These are phyloP conservation scores for Vigna angularis DNA, from an alignment of 306 rosid genomes.

Conservation along the genomic window DNA sequence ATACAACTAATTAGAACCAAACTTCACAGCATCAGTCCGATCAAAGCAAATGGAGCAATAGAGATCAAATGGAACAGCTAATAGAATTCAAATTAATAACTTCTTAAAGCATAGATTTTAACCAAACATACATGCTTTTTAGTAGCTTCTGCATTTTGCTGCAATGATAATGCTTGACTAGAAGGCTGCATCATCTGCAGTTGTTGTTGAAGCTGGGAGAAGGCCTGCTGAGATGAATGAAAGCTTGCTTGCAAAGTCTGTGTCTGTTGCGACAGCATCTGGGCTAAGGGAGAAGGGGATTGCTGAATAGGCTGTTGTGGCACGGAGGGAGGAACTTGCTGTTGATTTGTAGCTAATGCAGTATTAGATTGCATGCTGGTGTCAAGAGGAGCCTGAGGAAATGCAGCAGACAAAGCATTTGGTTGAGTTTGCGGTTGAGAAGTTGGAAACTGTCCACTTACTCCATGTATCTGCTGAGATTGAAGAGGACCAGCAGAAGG, in stretches of 20 bases:
- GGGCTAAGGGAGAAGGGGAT: slow-evolving; percentile 89
- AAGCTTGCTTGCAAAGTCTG: slow-evolving; percentile 92
- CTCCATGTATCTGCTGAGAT: slow-evolving; percentile 60
- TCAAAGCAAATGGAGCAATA: slow-evolving; percentile 22
- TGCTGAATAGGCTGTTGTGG: slow-evolving; percentile 69
- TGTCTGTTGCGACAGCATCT: slow-evolving; percentile 90
- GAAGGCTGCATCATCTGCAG: slow-evolving; percentile 88
- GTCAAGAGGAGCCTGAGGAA: slow-evolving; percentile 59
- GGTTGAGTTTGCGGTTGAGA: slow-evolving; percentile 74
- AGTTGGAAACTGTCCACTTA: slow-evolving; percentile 58
- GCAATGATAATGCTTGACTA: slow-evolving; percentile 66
- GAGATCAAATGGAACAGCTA: slow-evolving; percentile 21
- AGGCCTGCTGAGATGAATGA: slow-evolving; percentile 94
- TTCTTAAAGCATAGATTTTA: slow-evolving; percentile 23
- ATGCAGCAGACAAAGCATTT: slow-evolving; percentile 55
- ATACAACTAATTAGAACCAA: slow-evolving; percentile 31
- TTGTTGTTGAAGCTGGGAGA: slow-evolving; percentile 94
- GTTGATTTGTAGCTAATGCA: slow-evolving; percentile 55
- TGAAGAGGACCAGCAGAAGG: slow-evolving; percentile 65
- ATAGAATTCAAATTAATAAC: slow-evolving; percentile 26
- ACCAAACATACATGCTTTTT: slow-evolving; percentile 70
- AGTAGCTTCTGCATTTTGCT: slow-evolving; percentile 65
- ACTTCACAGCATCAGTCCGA: background rate
- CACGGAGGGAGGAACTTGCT: slow-evolving; percentile 56
- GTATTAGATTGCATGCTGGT: slow-evolving; percentile 56